Percentiles rank a stretch among this genome's conserved stretches.
Conservation (phyloP, 768 basidiomycete species). For the Lanmaoa pseudosensibilis region DNA sequence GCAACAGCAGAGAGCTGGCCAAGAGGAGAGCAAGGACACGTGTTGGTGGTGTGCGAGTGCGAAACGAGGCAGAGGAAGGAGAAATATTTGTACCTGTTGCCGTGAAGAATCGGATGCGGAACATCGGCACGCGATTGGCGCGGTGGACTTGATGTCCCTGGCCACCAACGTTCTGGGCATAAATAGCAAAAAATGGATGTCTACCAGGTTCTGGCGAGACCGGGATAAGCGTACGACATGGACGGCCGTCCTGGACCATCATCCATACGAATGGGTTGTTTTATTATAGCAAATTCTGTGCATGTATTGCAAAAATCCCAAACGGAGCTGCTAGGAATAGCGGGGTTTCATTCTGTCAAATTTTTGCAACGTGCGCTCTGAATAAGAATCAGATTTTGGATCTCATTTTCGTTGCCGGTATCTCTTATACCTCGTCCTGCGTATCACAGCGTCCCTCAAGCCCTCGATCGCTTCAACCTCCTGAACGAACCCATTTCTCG, state of each 20-base stretch:
- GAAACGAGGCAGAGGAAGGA: slow-evolving; percentile 1
- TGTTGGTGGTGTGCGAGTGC: neutral
- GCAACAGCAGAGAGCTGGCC: neutral
- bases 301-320: slow-evolving; percentile 12
- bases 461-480: slow-evolving; percentile 18
- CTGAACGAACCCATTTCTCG: neutral
- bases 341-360: slow-evolving; percentile 36
- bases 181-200: slow-evolving; percentile 12
- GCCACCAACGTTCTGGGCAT: slow-evolving; percentile 10
- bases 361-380: slow-evolving; percentile 28
- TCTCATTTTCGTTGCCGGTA: slow-evolving; percentile 19
- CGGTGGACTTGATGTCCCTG: neutral
- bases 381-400: slow-evolving; percentile 13
- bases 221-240: slow-evolving; percentile 18
- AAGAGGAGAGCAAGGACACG: neutral
- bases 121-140: slow-evolving; percentile 24
- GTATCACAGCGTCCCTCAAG: slow-evolving; percentile 9
- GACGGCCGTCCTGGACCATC: slow-evolving; percentile 18
- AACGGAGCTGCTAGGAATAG: slow-evolving; percentile 32
- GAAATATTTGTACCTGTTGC: neutral
- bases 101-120: slow-evolving; percentile 23
- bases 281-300: slow-evolving; percentile 20
- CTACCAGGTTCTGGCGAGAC: slow-evolving; percentile 17
- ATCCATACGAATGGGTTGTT: slow-evolving; percentile 4
- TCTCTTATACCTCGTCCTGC: slow-evolving; percentile 27